Evolutionary conservation across 2,329 filamentous ascomycete species (phyloP), one percentile per base, ranked within the genome.

Genomic region (Chaetomium strumarium): DNA sequence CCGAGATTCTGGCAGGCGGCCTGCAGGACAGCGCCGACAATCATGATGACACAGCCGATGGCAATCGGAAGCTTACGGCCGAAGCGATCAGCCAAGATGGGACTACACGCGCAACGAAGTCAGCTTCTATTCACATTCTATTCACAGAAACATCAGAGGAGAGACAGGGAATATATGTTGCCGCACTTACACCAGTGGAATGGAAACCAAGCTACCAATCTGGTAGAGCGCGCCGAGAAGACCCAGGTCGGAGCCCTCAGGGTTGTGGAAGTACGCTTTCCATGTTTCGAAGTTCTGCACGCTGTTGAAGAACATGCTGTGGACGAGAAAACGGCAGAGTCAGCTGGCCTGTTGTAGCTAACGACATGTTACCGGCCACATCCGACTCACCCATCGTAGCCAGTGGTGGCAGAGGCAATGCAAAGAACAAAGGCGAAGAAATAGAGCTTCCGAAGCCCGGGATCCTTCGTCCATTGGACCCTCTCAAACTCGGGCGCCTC

Each of bases 401-500:
- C 74, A 36, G 77, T 80, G 34, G 78, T 80, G 13, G 78, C 78
- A 29, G 78, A 80, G 45, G 75, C 76, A 58, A 80, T 66, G 59
- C 74, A 78, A 49, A 79, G 73, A 49, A 78, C 66, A 57, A 75
- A 66, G 46, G 72, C 72, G 60, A 72, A 78, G 59, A 76, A 75
- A 68, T 80, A 81, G 9, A 81, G 70, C 67, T 75, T 75, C 62
- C 78, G 69, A 60, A 82, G 70, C 41, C 77, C 77, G n/a, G 77
- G 74, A 29, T 81, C 76, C 58, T 71, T 75, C 45, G 62, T 75
- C 78, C 78, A 81, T 58, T 72, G 64, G 49, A 81, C 75, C 55
- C 58, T 69, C 60, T 75, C 72, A 55, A 79, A 75, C 48, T 73
- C 63, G 56, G 76, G 76, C n/a, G 74, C 73, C 58, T 77, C 75